Evolutionary conservation across 2,329 filamentous ascomycete genomes (phyloP).

Genomic region (Mollisia scopiformis): DNA sequence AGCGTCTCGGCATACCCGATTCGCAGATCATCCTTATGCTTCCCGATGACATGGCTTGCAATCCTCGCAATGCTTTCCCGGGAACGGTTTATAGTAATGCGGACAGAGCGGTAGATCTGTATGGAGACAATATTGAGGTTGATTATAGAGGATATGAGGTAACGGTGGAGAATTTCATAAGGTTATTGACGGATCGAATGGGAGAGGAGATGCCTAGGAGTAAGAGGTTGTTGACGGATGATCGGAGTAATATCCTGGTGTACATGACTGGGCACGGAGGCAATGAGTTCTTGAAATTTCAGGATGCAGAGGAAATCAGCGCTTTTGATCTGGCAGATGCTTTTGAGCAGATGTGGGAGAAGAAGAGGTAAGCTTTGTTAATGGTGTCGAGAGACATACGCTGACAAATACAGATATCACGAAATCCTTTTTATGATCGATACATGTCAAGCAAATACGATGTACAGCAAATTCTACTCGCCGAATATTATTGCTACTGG

Average conservation of each 20-base stretch:
- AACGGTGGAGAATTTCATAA: constrained; percentile 98
- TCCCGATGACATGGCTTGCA: constrained; percentile 99
- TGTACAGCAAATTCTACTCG: constrained; percentile 98
- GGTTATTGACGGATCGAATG: constrained; percentile 90
- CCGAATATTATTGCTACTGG: constrained; percentile 98
- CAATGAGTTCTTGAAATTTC: constrained; percentile 97
- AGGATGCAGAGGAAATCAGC: constrained; percentile 96
- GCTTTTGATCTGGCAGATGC: constrained; percentile 95
- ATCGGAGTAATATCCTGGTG: constrained; percentile 93
- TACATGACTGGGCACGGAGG: constrained; percentile 99
- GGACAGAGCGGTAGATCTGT: constrained; percentile 91
- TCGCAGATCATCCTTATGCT: constrained; percentile 99
- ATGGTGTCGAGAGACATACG: not conserved
- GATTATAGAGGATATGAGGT: constrained; percentile 98
- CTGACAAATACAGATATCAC: constrained; percentile 67
- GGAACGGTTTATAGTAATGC: constrained; percentile 99
- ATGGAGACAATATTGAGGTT: constrained; percentile 98
- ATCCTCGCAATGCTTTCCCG: constrained; percentile 96
- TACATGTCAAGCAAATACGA: constrained; percentile 98
- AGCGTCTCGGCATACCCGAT: constrained; percentile 95
- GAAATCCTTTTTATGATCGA: constrained; percentile 99
- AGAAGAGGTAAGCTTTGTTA: constrained; percentile 68
- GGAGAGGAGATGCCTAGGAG: constrained; percentile 93
- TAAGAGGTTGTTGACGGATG: constrained; percentile 91
- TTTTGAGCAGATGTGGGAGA: constrained; percentile 99